A percentile compares a stretch with the other conserved stretches of the same genome.
These are phyloP conservation scores for Raphanus hybrid DNA, from an alignment of 441 rosid genomes.

Conservation along the genomic window DNA sequence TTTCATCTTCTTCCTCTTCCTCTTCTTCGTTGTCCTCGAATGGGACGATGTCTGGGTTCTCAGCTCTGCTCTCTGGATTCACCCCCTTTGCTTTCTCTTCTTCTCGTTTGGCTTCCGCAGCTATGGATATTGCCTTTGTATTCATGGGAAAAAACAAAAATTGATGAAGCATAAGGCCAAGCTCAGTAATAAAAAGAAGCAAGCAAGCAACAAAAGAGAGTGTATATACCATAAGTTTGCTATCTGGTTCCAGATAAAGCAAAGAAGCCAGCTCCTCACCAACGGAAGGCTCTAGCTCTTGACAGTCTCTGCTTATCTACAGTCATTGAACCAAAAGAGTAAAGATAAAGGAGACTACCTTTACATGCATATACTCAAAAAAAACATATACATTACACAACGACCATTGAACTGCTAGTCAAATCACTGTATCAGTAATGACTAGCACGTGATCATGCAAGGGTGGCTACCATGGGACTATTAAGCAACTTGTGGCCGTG, in stretches of 20 bases:
- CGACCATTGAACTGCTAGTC: slow-evolving; percentile 48
- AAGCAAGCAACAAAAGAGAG: slow-evolving; percentile 25
- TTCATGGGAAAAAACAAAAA: slow-evolving; percentile 22
- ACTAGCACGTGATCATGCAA: slow-evolving; percentile 4
- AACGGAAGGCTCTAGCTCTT: slow-evolving; percentile 90
- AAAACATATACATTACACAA: slow-evolving; percentile 24
- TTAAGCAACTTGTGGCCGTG: slow-evolving; percentile 9
- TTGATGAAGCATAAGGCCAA: slow-evolving; percentile 10
- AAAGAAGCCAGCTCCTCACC: slow-evolving; percentile 95
- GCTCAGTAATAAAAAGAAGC: slow-evolving; percentile 12
- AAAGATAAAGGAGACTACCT: slow-evolving; percentile 23
- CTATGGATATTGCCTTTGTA: slow-evolving; percentile 77
- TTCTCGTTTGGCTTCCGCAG: slow-evolving; percentile 94
- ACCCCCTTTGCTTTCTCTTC: slow-evolving; percentile 98
- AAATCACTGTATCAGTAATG: slow-evolving; percentile 17
- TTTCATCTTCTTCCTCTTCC: slow-evolving; percentile 96
- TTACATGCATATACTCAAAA: slow-evolving; percentile 4
- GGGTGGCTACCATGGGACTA: slow-evolving; percentile 6
- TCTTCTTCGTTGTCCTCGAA: slow-evolving; percentile 99
- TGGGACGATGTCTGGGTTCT: slow-evolving; percentile 97
- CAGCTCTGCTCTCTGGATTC: slow-evolving; percentile 72
- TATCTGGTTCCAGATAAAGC: slow-evolving; percentile 96
- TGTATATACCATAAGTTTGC: slow-evolving; percentile 93
- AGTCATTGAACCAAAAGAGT: slow-evolving; percentile 37
- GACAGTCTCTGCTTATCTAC: slow-evolving; percentile 99